Conservation (phyloP, 768 basidiomycete genomes). For the Daedaleopsis sinensis region DNA sequence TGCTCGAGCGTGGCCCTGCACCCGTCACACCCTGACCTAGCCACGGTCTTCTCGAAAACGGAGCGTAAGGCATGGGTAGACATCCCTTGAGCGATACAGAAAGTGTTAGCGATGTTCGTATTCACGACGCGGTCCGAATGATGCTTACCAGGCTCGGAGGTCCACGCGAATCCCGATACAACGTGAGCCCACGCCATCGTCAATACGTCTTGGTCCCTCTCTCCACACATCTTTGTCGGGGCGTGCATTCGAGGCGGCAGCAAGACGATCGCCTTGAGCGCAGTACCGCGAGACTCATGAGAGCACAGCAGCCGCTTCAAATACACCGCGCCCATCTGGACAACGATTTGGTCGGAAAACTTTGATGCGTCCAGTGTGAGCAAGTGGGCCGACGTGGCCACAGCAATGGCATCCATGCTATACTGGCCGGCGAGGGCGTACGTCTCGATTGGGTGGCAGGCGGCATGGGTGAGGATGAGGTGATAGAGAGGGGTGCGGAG, state of each 20-base stretch:
- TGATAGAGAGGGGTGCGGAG: slow-evolving; percentile 33
- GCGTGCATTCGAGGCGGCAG: not conserved
- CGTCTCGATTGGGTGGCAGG: slow-evolving; percentile 38
- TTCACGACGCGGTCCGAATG: not conserved
- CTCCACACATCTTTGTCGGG: not conserved
- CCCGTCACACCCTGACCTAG: not conserved
- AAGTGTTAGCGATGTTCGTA: not conserved
- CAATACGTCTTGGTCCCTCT: not conserved
- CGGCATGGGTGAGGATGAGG: slow-evolving; percentile 37
- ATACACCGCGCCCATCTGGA: slow-evolving; percentile 43
- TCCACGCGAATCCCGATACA: not conserved
- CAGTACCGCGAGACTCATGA: slow-evolving; percentile 37
- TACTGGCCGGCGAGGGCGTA: slow-evolving; percentile 43
- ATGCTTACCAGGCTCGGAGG: not conserved
- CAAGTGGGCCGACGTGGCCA: slow-evolving; percentile 40
- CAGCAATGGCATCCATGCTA: slow-evolving; percentile 41
- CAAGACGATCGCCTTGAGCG: slow-evolving; percentile 30
- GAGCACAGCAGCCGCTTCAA: slow-evolving; percentile 42
- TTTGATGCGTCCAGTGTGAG: slow-evolving; percentile 35
- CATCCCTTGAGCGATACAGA: not conserved
- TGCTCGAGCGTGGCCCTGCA: not conserved
- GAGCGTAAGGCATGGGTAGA: not conserved
- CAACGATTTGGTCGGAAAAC: slow-evolving; percentile 41
- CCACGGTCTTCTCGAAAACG: not conserved
- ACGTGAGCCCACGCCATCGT: not conserved